Conservation (phyloP, 352 stramenopile species). For the Aphanomyces stellatus region DNA sequence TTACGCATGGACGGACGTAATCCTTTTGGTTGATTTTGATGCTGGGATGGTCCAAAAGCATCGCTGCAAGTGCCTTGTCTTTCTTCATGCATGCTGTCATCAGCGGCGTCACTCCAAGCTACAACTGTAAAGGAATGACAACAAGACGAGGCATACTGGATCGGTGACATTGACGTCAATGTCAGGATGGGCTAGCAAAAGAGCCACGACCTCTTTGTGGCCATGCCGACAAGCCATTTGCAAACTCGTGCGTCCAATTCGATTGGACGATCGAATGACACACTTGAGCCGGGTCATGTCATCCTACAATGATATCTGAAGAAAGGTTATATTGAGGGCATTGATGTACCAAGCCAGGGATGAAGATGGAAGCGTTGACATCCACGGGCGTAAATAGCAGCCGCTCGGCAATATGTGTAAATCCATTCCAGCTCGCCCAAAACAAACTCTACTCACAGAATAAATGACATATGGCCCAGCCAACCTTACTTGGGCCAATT, state of each 20-base stretch:
- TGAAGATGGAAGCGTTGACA: not conserved
- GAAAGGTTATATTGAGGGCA: not conserved
- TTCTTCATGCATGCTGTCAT: not conserved
- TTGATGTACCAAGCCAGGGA: not conserved
- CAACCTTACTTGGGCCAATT: not conserved
- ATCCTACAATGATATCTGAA: not conserved
- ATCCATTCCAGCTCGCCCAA: not conserved
- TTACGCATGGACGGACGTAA: too few species aligned
- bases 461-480: too few species aligned
- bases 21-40: not conserved
- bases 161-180: not conserved
- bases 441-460: not conserved
- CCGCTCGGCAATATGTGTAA: not conserved
- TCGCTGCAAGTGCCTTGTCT: not conserved
- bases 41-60: not conserved
- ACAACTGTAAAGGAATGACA: too few species aligned
- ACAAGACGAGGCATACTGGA: too few species aligned
- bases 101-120: not conserved
- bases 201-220: not conserved
- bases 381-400: not conserved
- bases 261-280: not conserved
- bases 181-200: not conserved
- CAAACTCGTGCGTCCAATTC: not conserved
- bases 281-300: not conserved
- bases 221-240: not conserved